These are phyloP conservation scores for Teunomyces barrocoloradensis DNA, from an alignment of 805 yeast genomes.

Conservation along the genomic window DNA sequence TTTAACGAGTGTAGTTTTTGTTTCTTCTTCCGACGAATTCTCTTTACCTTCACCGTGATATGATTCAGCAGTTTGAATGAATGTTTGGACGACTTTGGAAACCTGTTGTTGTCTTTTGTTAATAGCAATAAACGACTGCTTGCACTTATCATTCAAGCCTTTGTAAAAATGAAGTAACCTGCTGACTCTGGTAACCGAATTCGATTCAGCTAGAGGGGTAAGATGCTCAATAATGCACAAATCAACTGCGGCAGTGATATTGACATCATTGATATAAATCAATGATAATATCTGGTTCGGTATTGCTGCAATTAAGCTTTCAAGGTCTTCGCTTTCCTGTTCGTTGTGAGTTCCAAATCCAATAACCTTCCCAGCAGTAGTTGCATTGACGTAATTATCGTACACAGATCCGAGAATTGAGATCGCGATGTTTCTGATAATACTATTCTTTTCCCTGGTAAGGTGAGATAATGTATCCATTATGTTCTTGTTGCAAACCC, in stretches of 20 bases:
- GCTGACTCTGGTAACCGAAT: conserved; percentile 46
- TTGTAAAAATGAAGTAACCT: conserved; percentile 51
- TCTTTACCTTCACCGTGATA: conserved; percentile 23
- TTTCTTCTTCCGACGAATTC: neutral
- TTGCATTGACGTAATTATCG: conserved; percentile 39
- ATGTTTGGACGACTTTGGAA: conserved; percentile 48
- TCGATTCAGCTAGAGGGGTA: conserved; percentile 50
- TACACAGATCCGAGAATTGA: conserved; percentile 54
- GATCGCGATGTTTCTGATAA: conserved; percentile 62
- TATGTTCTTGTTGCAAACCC: conserved; percentile 46
- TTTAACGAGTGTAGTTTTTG: conserved; percentile 25
- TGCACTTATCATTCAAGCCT: conserved; percentile 54
- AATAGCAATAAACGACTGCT: conserved; percentile 65
- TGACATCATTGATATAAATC: conserved; percentile 69
- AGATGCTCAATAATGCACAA: conserved; percentile 55
- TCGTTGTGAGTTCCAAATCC: conserved; percentile 30
- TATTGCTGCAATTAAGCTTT: conserved; percentile 43
- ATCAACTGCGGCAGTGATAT: conserved; percentile 67
- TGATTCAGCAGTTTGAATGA: conserved; percentile 49
- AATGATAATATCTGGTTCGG: conserved; percentile 67
- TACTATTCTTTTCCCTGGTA: conserved; percentile 66
- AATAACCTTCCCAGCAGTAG: conserved; percentile 14
- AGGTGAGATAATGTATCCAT: conserved; percentile 58
- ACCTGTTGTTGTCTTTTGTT: conserved; percentile 65
- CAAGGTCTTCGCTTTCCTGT: conserved; percentile 23